Percentiles rank a stretch among this genome's conserved stretches.
These are phyloP conservation scores for Strobilomyces dryophilus DNA, from an alignment of 768 basidiomycete genomes.

Conservation along the genomic window DNA sequence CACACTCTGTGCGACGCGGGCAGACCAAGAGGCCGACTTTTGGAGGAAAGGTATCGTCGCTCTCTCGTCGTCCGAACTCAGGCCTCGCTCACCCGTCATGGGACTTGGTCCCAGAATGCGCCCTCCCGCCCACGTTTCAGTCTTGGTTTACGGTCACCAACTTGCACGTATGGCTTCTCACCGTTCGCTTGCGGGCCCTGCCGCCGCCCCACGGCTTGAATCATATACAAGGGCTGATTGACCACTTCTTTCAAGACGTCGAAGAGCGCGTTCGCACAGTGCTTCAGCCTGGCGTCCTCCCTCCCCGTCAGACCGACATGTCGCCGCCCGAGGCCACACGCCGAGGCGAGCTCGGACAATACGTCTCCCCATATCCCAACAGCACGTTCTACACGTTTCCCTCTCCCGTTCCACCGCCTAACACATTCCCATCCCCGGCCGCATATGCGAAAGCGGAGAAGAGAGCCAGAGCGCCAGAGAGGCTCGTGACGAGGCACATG, in stretches of 20 bases:
- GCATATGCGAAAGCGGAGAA: slow-evolving; percentile 28
- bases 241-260: slow-evolving; percentile 93
- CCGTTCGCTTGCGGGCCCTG: slow-evolving; percentile 82
- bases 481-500: slow-evolving; percentile 82
- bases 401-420: slow-evolving; percentile 20
- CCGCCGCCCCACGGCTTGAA: slow-evolving; percentile 59
- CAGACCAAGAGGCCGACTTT: slow-evolving; percentile 57
- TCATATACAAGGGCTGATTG: slow-evolving; percentile 79
- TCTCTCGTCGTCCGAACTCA: not conserved
- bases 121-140: slow-evolving; percentile 89
- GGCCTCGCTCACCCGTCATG: not conserved
- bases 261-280: slow-evolving; percentile 86
- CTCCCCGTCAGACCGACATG: slow-evolving; percentile 2
- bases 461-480: slow-evolving; percentile 59
- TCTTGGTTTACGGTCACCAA: slow-evolving; percentile 96
- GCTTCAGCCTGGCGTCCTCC: slow-evolving; percentile 51
- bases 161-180: slow-evolving; percentile 88
- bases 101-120: slow-evolving; percentile 52
- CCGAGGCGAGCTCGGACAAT: slow-evolving; percentile 19
- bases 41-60: slow-evolving; percentile 59
- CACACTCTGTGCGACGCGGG: slow-evolving; percentile 23
- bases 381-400: slow-evolving; percentile 27
- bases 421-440: slow-evolving; percentile 26
- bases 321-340: slow-evolving; percentile 7
- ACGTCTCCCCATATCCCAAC: slow-evolving; percentile 20